A percentile compares a stretch with the other conserved stretches of the same genome.
Evolutionary conservation across 2,329 filamentous ascomycete genomes (phyloP).

Genomic region (Macroventuria anomochaeta): DNA sequence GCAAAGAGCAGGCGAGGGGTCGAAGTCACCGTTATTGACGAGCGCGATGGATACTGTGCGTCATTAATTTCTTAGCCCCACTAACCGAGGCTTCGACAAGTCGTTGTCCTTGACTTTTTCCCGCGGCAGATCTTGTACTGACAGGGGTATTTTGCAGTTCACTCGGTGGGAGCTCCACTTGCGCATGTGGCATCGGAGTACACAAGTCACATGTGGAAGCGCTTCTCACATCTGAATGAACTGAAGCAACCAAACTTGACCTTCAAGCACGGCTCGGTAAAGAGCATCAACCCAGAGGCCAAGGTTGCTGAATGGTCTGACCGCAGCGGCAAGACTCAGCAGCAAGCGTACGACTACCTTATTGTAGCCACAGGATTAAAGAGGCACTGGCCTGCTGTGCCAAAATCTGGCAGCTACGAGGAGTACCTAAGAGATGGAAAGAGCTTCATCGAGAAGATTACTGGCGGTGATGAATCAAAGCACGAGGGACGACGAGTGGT

Average conservation of each 20-base stretch:
- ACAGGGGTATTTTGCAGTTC: constrained; percentile 58
- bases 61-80: constrained; percentile 20
- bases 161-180: constrained; percentile 77
- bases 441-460: constrained; percentile 62
- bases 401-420: constrained; percentile 67
- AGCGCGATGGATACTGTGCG: constrained; percentile 84
- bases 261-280: constrained; percentile 70
- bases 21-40: constrained; percentile 76
- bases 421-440: constrained; percentile 68
- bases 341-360: constrained; percentile 72
- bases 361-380: constrained; percentile 73
- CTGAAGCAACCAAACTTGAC: constrained; percentile 68
- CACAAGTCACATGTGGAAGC: constrained; percentile 72
- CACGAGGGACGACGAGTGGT: constrained; percentile 61
- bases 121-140: constrained; percentile 25
- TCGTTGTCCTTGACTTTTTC: constrained; percentile 8
- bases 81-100: constrained; percentile 25
- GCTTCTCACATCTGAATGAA: constrained; percentile 70
- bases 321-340: constrained; percentile 55
- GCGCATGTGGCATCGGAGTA: constrained; percentile 70
- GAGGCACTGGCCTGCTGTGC: constrained; percentile 74
- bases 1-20: constrained; percentile 59
- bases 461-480: constrained; percentile 35
- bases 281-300: constrained; percentile 62
- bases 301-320: constrained; percentile 66